Percentiles rank a stretch among this genome's conserved stretches.
phyloP scores from a whole-genome alignment of 495 filamentous ascomycete genomes.

The Hyaloscypha bicolor region DNA sequence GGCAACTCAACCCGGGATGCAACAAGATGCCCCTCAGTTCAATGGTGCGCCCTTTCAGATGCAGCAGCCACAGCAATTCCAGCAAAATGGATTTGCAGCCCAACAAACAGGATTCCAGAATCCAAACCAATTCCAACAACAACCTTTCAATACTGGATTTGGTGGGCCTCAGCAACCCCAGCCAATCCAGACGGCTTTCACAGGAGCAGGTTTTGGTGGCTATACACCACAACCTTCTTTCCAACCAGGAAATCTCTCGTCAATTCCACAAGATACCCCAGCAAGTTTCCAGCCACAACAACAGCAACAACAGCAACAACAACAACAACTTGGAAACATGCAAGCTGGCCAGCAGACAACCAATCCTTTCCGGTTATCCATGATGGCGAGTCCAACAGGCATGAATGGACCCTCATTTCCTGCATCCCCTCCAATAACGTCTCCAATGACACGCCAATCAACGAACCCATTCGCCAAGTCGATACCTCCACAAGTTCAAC shows the following conservation, averaged over 20 bases:
- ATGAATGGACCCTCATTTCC: conserved; percentile 30
- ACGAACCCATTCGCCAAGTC: conserved; percentile 85
- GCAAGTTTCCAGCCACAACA: conserved; percentile 31
- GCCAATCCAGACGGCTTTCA: conserved; percentile 62
- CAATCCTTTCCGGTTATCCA: conserved; percentile 89
- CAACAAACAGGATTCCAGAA: conserved; percentile 48
- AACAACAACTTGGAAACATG: conserved; percentile 28
- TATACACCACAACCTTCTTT: conserved; percentile 70
- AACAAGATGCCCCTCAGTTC: conserved; percentile 46
- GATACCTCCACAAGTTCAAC: conserved; percentile 48
- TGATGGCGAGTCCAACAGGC: conserved; percentile 48
- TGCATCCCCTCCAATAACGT: conserved; percentile 36
- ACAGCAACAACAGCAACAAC: conserved; percentile 40
- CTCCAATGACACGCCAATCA: conserved; percentile 61
- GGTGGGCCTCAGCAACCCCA: conserved; percentile 59
- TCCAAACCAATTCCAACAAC: conserved; percentile 44
- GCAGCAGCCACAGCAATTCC: conserved; percentile 40
- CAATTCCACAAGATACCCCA: conserved; percentile 68
- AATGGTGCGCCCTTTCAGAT: conserved; percentile 51
- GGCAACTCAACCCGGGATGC: conserved; percentile 38
- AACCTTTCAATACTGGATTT: conserved; percentile 34
- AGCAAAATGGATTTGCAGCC: conserved; percentile 34
- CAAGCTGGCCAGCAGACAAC: conserved; percentile 55
- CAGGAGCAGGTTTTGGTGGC: conserved; percentile 84
- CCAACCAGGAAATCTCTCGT: conserved; percentile 52